These are phyloP conservation scores for Blastobotrys proliferans DNA, from an alignment of 1,139 yeast genomes.

Conservation along the genomic window DNA sequence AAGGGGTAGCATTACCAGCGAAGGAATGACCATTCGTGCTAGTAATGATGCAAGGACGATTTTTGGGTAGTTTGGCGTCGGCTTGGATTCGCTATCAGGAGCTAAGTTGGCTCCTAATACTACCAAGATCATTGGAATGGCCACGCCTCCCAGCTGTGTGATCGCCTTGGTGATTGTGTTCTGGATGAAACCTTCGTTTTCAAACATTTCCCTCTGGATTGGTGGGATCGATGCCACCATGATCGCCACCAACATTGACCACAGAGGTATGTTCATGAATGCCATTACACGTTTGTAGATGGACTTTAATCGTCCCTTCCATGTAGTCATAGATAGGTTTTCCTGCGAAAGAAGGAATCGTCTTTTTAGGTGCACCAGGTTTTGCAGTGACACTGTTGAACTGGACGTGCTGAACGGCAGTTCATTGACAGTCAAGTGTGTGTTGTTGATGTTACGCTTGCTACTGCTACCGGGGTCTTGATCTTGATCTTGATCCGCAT, in stretches of 20 bases:
- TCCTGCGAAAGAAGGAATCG: not conserved
- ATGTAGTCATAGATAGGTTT: not conserved
- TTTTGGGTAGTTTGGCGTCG: constrained; percentile 52
- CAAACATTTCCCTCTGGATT: constrained; percentile 63
- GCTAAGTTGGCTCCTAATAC: constrained; percentile 55
- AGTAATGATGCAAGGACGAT: constrained; percentile 65
- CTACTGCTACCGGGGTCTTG: no score
- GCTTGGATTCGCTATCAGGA: constrained; percentile 36
- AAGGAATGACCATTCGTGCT: constrained; percentile 75
- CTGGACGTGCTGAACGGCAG: no score
- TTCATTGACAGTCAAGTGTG: no score
- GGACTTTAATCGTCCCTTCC: not conserved
- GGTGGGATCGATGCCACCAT: constrained; percentile 77
- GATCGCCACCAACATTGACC: constrained; percentile 83
- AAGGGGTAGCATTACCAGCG: constrained; percentile 60
- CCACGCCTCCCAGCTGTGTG: constrained; percentile 76
- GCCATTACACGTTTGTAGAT: constrained; percentile 30
- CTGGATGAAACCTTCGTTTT: constrained; percentile 58
- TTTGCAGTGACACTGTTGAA: constrained; percentile 3
- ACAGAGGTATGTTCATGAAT: constrained; percentile 92
- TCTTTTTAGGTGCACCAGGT: constrained; percentile 1
- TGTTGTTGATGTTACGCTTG: no score
- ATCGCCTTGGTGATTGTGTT: constrained; percentile 76
- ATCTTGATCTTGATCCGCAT: no score
- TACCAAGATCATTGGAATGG: constrained; percentile 72